Conservation (phyloP, 257 asterid genomes). For the Rauvolfia tetraphylla region DNA sequence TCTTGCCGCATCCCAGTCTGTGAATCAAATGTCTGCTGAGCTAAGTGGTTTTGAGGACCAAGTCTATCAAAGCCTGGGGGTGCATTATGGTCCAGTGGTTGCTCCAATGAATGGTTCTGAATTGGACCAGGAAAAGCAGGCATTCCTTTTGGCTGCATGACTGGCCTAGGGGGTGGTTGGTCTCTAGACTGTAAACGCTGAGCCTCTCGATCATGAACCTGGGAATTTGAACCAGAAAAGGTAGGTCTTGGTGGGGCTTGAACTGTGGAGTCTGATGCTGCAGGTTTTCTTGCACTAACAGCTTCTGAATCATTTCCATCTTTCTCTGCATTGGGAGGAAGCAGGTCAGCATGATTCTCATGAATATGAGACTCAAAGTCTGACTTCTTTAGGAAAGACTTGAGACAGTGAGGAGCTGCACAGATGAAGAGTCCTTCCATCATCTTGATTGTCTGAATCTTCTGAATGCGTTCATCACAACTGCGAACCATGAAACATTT, state of each 20-base stretch:
- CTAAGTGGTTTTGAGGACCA: constrained; percentile 52
- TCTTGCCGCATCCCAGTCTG: constrained; percentile 51
- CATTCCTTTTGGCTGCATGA: constrained; percentile 43
- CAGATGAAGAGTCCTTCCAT: constrained; percentile 84
- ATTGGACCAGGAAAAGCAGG: constrained; percentile 56
- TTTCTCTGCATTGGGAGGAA: constrained; percentile 44
- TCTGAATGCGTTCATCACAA: constrained; percentile 86
- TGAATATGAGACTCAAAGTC: constrained; percentile 72
- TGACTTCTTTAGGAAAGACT: constrained; percentile 78
- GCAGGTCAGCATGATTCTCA: constrained; percentile 59
- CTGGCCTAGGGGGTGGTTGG: constrained; percentile 50
- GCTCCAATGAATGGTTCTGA: constrained; percentile 57
- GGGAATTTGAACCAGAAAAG: constrained; percentile 65
- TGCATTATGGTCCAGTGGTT: constrained; percentile 46
- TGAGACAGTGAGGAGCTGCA: constrained; percentile 95
- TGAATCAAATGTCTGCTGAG: constrained; percentile 57
- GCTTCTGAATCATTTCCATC: constrained; percentile 71
- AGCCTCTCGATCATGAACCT: constrained; percentile 51
- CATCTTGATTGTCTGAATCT: constrained; percentile 94
- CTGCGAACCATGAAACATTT: constrained; percentile 35
- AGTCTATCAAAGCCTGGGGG: constrained; percentile 56
- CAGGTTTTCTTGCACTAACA: constrained; percentile 56
- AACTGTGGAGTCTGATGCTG: constrained; percentile 88
- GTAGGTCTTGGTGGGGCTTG: constrained; percentile 69
- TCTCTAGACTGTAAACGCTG: constrained; percentile 54